These are phyloP conservation scores for Mycena venus DNA, from an alignment of 768 basidiomycete species.

Conservation along the genomic window DNA sequence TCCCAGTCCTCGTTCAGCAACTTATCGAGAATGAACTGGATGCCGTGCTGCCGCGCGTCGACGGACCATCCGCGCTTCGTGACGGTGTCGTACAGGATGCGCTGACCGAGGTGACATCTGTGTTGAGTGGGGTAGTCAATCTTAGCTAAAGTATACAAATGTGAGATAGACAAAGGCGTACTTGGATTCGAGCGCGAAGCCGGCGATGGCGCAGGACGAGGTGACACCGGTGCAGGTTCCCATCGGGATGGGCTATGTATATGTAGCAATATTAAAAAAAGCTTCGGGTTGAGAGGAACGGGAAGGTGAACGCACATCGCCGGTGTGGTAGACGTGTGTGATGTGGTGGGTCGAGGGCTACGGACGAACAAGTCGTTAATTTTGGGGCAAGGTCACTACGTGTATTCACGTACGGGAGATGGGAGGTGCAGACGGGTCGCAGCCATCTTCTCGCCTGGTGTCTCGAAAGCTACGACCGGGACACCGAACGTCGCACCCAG, in stretches of 20 bases:
- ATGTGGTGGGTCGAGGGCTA: slow-evolving; percentile 82
- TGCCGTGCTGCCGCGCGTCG: slow-evolving; percentile 57
- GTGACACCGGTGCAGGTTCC: slow-evolving; percentile 83
- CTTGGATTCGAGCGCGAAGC: slow-evolving; percentile 88
- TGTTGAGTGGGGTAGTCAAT: neutral
- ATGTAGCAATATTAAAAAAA: neutral
- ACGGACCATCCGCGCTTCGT: slow-evolving; percentile 82
- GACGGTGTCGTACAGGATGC: slow-evolving; percentile 89
- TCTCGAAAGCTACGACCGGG: slow-evolving; percentile 92
- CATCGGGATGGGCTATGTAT: slow-evolving; percentile 81
- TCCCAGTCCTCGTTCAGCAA: slow-evolving; percentile 52
- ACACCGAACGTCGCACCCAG: slow-evolving; percentile 92
- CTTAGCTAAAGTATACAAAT: too few species aligned
- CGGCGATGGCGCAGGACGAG: slow-evolving; percentile 64
- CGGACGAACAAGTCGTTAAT: neutral
- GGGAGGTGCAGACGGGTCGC: slow-evolving; percentile 89
- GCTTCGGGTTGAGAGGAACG: neutral
- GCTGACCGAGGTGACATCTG: slow-evolving; percentile 91
- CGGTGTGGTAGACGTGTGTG: slow-evolving; percentile 93
- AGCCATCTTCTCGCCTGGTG: slow-evolving; percentile 80
- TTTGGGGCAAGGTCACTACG: neutral
- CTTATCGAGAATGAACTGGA: slow-evolving; percentile 41
- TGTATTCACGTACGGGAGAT: slow-evolving; percentile 69
- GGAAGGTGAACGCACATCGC: slow-evolving; percentile 64
- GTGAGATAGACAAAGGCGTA: too few species aligned